Evolutionary conservation across 2,329 filamentous ascomycete species (phyloP).

Genomic region (Sarocladium brachiariae): DNA sequence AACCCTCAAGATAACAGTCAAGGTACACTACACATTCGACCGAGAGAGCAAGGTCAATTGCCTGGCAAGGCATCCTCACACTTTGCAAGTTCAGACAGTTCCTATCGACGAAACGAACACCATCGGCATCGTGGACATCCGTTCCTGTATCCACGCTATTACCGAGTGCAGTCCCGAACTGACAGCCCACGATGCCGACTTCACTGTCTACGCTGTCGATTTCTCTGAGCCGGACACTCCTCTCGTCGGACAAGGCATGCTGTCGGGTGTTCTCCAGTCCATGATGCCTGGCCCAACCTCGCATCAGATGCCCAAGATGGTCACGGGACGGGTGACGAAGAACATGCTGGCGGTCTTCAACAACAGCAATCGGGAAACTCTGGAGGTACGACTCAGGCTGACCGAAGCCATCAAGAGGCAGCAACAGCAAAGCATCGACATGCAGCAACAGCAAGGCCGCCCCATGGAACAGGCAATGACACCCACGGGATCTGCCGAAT

Average conservation of each 20-base stretch:
- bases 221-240: constrained; percentile 93
- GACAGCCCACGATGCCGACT: constrained; percentile 63
- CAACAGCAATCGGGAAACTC: constrained; percentile 68
- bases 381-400: constrained; percentile 88
- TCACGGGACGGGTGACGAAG: constrained; percentile 85
- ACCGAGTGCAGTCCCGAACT: constrained; percentile 77
- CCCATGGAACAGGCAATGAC: constrained; percentile 31
- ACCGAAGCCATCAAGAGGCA: constrained; percentile 63
- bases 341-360: constrained; percentile 80
- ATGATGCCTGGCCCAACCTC: constrained; percentile 28
- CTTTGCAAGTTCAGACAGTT: constrained; percentile 73
- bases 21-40: constrained; percentile 95
- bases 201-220: constrained; percentile 94
- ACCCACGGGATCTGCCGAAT: constrained; percentile 62
- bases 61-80: constrained; percentile 75
- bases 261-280: constrained; percentile 69
- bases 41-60: constrained; percentile 82
- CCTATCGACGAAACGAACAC: constrained; percentile 70
- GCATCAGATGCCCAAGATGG: constrained; percentile 56
- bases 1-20: constrained; percentile 54
- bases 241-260: constrained; percentile 89
- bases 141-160: constrained; percentile 80
- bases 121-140: constrained; percentile 83
- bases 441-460: constrained; percentile 15
- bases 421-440: constrained; percentile 19